A percentile compares a stretch with the other conserved stretches of the same genome.
These are phyloP conservation scores for Ramularia endophylla DNA, from an alignment of 2,329 filamentous ascomycete species.

Conservation along the genomic window DNA sequence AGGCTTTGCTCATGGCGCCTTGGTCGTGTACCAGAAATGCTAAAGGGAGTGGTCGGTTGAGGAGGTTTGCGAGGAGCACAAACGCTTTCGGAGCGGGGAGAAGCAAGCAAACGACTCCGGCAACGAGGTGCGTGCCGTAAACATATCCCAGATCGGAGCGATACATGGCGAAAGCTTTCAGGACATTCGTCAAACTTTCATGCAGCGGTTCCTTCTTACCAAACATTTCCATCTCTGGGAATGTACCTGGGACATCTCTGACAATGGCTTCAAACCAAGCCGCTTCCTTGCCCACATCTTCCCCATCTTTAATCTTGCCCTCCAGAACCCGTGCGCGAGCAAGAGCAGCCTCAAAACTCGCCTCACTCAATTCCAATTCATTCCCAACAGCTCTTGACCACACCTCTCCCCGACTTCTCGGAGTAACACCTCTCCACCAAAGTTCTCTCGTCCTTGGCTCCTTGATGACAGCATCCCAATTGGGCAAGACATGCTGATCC, in stretches of 20 bases:
- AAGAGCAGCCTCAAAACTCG: constrained; percentile 66
- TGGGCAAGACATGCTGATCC: constrained; percentile 70
- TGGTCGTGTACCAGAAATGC: constrained; percentile 68
- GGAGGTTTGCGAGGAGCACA: constrained; percentile 65
- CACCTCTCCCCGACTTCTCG: constrained; percentile 61
- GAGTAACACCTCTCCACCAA: constrained; percentile 76
- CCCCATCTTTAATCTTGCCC: constrained; percentile 44
- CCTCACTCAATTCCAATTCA: constrained; percentile 59
- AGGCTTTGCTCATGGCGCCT: constrained; percentile 62
- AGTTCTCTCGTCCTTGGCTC: constrained; percentile 67
- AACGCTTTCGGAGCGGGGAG: constrained; percentile 61
- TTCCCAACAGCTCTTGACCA: constrained; percentile 71
- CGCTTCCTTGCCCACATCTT: constrained; percentile 46
- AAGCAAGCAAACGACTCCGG: constrained; percentile 67
- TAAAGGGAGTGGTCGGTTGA: constrained; percentile 68
- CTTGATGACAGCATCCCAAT: constrained; percentile 65
- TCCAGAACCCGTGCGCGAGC: constrained; percentile 60
- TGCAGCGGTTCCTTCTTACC: constrained; percentile 62
- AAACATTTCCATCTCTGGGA: constrained; percentile 68
- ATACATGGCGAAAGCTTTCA: constrained; percentile 77
- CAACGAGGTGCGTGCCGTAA: constrained; percentile 66
- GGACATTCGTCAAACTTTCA: constrained; percentile 61
- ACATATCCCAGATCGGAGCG: constrained; percentile 75
- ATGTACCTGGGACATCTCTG: constrained; percentile 61
- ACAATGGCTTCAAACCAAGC: constrained; percentile 60